phyloP scores from a whole-genome alignment of 2,329 filamentous ascomycete genomes.

The Didymella arachidicola region DNA sequence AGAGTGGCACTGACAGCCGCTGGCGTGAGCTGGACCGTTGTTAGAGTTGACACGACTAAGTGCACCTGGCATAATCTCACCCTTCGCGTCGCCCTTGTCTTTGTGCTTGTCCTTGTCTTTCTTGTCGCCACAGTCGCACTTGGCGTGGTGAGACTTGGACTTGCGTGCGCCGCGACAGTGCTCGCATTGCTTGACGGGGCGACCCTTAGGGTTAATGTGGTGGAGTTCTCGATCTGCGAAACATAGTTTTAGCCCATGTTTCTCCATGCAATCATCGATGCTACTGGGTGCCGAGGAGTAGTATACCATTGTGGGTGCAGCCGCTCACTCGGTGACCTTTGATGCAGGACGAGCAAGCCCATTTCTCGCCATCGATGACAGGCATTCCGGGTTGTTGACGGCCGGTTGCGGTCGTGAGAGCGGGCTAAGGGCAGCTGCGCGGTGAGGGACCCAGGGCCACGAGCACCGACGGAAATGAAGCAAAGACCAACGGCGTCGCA shows the following conservation, averaged over 20 bases:
- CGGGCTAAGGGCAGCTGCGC: conserved; percentile 36
- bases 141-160: conserved; percentile 90
- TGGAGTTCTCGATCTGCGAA: conserved; percentile 82
- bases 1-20: conserved; percentile 63
- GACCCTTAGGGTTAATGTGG: conserved; percentile 97
- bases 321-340: conserved; percentile 98
- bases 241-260: conserved; percentile 28
- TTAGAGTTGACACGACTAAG: conserved; percentile 42
- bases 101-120: conserved; percentile 66
- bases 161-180: conserved; percentile 97
- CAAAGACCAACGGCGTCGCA: conserved; percentile 28
- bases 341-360: conserved; percentile 96
- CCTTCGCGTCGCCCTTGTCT: conserved; percentile 54
- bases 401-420: conserved; percentile 48
- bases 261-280: conserved; percentile 6
- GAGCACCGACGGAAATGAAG: conserved; percentile 22
- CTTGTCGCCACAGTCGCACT: conserved; percentile 97
- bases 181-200: conserved; percentile 95
- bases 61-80: conserved; percentile 48
- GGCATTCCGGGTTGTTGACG: conserved; percentile 47
- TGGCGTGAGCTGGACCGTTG: conserved; percentile 47
- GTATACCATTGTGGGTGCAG: conserved; percentile 89
- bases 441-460: conserved; percentile 23
- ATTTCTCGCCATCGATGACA: conserved; percentile 85
- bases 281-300: conserved; percentile 15